Evolutionary conservation across 805 yeast genomes (phyloP), one percentile per base, ranked within the genome.

Genomic region (Saccharomycopsis sp.): DNA sequence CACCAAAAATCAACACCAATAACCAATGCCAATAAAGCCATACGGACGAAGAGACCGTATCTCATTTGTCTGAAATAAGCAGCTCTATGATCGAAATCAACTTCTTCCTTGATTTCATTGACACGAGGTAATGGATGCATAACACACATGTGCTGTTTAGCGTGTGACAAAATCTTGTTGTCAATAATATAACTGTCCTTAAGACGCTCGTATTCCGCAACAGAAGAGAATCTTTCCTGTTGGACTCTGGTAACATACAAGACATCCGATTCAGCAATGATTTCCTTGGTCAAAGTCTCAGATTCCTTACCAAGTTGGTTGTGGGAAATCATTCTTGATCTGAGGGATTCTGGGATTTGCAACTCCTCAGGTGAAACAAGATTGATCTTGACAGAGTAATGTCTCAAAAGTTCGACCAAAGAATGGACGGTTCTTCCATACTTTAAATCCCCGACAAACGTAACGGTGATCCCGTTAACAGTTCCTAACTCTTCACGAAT

Each of bases 61-160:
- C 96, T 87, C 99, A 94, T 94, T 80, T 94, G 98, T 83, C 99
- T 88, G 82, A 94, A 94, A 79, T 94, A 94, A 60, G 99, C 98
- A 64, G 99, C 98, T 74, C 99, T 88, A 75, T 93, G 97, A 75
- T 94, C 99, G 70, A 93, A 94, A 73, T 94, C 99, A 69, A 94
- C 98, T 78, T 94, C 99, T 76, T 92, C 98, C 69, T 88, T 88
- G 67, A 94, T 93, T 77, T 94, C 99, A 68, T 84, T 87, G 64
- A 90, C 92, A 75, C 99, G 88, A 72, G 99, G 99, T 68, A 94
- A 83, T 72, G 99, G 99, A 73, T 94, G 99, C 96, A 94, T 87
- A 64, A 94, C 87, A 73, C 97, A 90, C 98, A 94, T 94, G 76
- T 94, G 97, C 73, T 90, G 91, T 78, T 96, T 94, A 67, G 99